phyloP scores from a whole-genome alignment of 352 stramenopile genomes.

The Phytopythium montanum region DNA sequence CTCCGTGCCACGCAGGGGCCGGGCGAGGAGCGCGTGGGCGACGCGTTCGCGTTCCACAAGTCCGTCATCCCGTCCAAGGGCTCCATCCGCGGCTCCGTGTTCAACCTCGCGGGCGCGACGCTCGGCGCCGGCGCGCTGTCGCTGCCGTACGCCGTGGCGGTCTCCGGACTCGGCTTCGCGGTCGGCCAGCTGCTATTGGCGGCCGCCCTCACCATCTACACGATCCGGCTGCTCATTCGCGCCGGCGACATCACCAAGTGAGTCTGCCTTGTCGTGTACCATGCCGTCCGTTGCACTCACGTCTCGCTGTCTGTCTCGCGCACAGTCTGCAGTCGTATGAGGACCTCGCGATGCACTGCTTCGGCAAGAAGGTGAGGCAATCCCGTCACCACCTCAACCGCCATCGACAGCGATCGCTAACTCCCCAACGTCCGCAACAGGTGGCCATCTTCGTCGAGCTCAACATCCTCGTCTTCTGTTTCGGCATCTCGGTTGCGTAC shows the following conservation, averaged over 20 bases:
- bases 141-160: conserved; percentile 74
- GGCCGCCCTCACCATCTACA: conserved; percentile 74
- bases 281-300: neutral
- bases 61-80: conserved; percentile 78
- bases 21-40: conserved; percentile 43
- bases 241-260: conserved; percentile 79
- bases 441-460: conserved; percentile 82
- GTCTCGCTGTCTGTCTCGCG: conserved; percentile 7
- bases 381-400: neutral
- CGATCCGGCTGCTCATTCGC: conserved; percentile 77
- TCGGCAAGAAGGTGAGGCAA: conserved; percentile 55
- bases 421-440: conserved; percentile 8
- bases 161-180: conserved; percentile 76
- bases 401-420: neutral
- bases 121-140: conserved; percentile 75
- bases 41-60: conserved; percentile 74
- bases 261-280: neutral
- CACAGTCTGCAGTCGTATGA: conserved; percentile 82
- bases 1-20: conserved; percentile 15
- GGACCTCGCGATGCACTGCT: conserved; percentile 80
- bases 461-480: conserved; percentile 86
- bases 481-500: conserved; percentile 82
- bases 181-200: conserved; percentile 66
- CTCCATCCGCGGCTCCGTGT: conserved; percentile 80
- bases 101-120: conserved; percentile 81